Conservation (phyloP, 75 land plant species). For the Pinus albicaulis region DNA sequence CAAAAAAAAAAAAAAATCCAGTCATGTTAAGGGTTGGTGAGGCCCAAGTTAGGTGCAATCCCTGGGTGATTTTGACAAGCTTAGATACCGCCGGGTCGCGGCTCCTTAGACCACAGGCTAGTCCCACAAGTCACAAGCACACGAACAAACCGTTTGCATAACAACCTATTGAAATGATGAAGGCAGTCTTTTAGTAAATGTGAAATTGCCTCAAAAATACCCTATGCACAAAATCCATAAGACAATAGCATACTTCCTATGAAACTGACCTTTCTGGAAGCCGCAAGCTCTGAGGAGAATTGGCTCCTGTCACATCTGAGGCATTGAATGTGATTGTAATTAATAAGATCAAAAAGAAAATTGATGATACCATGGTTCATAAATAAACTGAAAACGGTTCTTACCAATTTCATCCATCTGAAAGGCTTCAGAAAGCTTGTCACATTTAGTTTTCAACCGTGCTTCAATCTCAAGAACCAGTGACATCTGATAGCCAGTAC, state of each 20-base stretch:
- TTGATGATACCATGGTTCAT: neutral
- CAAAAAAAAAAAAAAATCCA: too few relatives aligned
- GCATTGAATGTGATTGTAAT: constrained; percentile 6
- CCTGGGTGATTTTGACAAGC: too few relatives aligned
- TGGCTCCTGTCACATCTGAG: constrained; percentile 52
- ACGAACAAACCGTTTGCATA: neutral
- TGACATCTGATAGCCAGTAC: constrained; percentile 68
- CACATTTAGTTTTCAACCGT: constrained; percentile 77
- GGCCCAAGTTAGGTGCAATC: too few relatives aligned
- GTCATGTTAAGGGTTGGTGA: too few relatives aligned
- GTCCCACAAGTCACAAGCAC: too few relatives aligned
- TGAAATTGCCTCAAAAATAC: constrained; percentile 3
- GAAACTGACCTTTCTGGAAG: constrained; percentile 89
- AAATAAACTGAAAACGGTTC: neutral
- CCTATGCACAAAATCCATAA: constrained; percentile 1
- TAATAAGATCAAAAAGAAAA: constrained; percentile 5
- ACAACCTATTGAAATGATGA: neutral
- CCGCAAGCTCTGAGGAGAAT: constrained; percentile 49
- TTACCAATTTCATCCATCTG: constrained; percentile 67
- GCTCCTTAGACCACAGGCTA: too few relatives aligned
- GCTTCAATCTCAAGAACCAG: constrained; percentile 77
- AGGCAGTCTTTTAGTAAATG: neutral
- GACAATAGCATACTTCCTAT: neutral
- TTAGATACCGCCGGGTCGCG: too few relatives aligned
- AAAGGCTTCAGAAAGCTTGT: constrained; percentile 71